Percentiles rank a stretch among this genome's conserved stretches.
Evolutionary conservation across 2,329 filamentous ascomycete genomes (phyloP).

Genomic region (Colletotrichum acutatum): DNA sequence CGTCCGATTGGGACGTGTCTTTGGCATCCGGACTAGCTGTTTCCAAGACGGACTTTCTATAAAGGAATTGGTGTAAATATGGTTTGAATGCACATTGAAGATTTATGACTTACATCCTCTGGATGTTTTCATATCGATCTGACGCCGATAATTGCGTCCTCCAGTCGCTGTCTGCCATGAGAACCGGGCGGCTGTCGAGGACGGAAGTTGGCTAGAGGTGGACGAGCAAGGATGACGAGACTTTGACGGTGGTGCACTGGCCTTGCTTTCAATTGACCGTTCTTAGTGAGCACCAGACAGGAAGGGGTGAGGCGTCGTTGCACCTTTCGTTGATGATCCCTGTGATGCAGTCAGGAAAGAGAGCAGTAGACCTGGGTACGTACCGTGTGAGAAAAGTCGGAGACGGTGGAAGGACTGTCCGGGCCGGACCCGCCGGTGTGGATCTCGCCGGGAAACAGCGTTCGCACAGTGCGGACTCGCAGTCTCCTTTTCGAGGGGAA

Average conservation of each 20-base stretch:
- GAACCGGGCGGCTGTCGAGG: neutral
- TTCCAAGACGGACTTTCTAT: slow-evolving; percentile 32
- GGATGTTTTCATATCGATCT: slow-evolving; percentile 71
- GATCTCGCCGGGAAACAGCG: neutral
- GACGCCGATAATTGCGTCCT: slow-evolving; percentile 63
- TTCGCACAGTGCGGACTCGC: neutral
- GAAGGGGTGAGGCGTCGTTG: neutral
- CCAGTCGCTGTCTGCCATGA: slow-evolving; percentile 52
- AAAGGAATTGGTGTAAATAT: neutral
- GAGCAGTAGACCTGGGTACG: neutral
- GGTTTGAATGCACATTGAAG: neutral
- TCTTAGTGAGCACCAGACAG: slow-evolving; percentile 11
- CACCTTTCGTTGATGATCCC: neutral
- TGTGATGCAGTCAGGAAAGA: neutral
- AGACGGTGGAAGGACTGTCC: neutral
- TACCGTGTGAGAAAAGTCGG: slow-evolving; percentile 13
- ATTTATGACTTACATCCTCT: slow-evolving; percentile 65
- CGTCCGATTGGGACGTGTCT: slow-evolving; percentile 34
- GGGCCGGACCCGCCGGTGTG: slow-evolving; percentile 7
- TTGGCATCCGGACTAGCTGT: slow-evolving; percentile 10
- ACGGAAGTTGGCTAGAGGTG: too few relatives aligned
- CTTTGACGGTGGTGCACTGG: neutral
- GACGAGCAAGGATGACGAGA: neutral
- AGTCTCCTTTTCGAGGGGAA: neutral
- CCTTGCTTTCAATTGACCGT: neutral